Evolutionary conservation across 495 filamentous ascomycete genomes (phyloP).

Genomic region (Aspergillus nanangensis): DNA sequence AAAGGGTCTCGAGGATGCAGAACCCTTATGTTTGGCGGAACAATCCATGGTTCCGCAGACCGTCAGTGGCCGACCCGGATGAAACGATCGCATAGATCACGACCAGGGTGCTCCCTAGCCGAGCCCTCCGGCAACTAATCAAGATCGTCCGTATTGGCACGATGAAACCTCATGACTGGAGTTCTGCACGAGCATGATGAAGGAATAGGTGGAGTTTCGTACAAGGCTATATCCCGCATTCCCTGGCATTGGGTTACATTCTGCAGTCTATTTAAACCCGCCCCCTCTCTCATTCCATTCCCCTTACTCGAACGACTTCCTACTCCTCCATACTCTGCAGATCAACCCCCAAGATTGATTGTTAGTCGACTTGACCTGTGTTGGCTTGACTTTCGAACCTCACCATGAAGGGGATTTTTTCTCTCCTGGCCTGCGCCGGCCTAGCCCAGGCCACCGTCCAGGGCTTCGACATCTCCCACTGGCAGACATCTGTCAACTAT

Average conservation of each 20-base stretch:
- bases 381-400: no score
- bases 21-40: no score
- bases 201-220: no score
- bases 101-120: neutral
- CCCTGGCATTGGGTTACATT: no score
- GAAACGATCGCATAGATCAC: neutral
- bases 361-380: no score
- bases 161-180: no score
- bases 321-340: neutral
- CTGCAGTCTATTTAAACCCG: neutral
- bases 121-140: neutral
- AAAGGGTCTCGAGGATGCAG: no score
- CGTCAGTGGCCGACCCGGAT: neutral
- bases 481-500: slow-evolving; percentile 56
- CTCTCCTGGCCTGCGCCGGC: slow-evolving; percentile 3
- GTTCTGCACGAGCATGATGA: no score
- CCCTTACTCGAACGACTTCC: neutral
- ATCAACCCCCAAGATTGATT: no score
- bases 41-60: no score
- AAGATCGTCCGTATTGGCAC: neutral
- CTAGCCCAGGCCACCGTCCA: slow-evolving; percentile 38
- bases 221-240: no score
- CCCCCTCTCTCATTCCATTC: neutral
- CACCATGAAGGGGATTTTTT: slow-evolving; percentile 4
- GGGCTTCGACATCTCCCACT: slow-evolving; percentile 64